Evolutionary conservation across 2,329 filamentous ascomycete species (phyloP).

Genomic region (Sclerotinia sclerotiorum): DNA sequence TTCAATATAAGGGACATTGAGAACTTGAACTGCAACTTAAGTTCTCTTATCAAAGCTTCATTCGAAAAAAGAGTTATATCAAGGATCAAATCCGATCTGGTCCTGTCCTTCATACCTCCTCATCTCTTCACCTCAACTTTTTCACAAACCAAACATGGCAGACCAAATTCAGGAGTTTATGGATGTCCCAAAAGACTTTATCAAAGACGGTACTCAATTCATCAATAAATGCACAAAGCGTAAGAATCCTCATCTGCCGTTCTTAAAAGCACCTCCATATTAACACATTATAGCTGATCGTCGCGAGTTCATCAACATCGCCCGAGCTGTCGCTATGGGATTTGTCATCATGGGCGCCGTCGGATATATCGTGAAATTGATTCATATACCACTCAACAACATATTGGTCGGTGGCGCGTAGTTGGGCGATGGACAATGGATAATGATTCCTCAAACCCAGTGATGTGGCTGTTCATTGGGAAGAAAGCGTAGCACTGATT

Average conservation of each 20-base stretch:
- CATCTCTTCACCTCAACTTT: slow-evolving; percentile 7
- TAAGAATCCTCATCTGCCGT: slow-evolving; percentile 33
- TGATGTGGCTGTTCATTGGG: neutral
- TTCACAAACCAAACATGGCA: slow-evolving; percentile 45
- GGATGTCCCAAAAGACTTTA: slow-evolving; percentile 53
- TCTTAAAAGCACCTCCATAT: neutral
- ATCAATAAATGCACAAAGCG: slow-evolving; percentile 48
- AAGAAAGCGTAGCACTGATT: neutral
- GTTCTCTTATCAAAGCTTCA: neutral
- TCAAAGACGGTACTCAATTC: slow-evolving; percentile 47
- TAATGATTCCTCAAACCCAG: neutral
- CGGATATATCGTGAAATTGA: slow-evolving; percentile 53
- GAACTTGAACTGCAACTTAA: neutral
- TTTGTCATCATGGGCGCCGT: slow-evolving; percentile 55
- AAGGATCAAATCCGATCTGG: neutral
- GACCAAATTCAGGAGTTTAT: slow-evolving; percentile 59
- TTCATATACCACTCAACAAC: slow-evolving; percentile 55
- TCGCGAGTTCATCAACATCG: slow-evolving; percentile 48
- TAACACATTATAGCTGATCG: slow-evolving; percentile 40
- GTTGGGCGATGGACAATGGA: slow-evolving; percentile 30
- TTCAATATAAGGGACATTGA: neutral
- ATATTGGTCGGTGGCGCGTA: slow-evolving; percentile 48
- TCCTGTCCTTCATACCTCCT: neutral
- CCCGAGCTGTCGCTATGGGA: slow-evolving; percentile 52
- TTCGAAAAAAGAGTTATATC: neutral